Conservation (phyloP, 345 rosid genomes). For the Citrus maxima region DNA sequence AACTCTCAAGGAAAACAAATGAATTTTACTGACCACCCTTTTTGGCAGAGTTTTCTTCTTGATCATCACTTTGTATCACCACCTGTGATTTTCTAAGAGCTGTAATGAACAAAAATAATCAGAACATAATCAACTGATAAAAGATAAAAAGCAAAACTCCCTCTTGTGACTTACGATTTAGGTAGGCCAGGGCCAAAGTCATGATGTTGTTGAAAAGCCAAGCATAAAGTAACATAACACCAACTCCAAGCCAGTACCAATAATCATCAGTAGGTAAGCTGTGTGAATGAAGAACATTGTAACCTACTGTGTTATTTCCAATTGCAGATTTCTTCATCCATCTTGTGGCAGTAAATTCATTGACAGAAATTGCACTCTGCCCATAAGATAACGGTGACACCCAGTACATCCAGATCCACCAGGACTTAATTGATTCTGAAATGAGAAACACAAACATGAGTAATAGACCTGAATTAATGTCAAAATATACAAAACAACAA, state of each 20-base stretch:
- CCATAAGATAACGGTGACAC: constrained; percentile 78
- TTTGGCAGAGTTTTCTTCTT: constrained; percentile 26
- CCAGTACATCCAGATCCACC: constrained; percentile 96
- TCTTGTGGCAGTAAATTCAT: constrained; percentile 77
- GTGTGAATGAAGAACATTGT: constrained; percentile 50
- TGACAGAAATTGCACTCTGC: constrained; percentile 73
- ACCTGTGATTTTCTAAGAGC: constrained; percentile 56
- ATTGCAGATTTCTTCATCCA: constrained; percentile 65
- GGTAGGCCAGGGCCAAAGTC: constrained; percentile 68
- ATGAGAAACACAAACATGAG: constrained; percentile 2
- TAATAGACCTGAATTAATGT: background rate
- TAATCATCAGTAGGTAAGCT: constrained; percentile 43
- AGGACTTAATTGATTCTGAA: constrained; percentile 65
- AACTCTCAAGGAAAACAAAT: background rate
- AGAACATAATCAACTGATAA: background rate
- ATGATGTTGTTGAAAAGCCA: constrained; percentile 62
- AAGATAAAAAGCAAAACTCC: background rate
- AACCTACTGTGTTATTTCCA: constrained; percentile 50
- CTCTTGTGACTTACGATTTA: constrained; percentile 57
- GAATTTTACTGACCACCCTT: constrained; percentile 26
- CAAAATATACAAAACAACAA: background rate
- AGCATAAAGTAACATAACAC: constrained; percentile 52
- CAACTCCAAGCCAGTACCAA: constrained; percentile 93
- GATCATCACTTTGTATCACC: constrained; percentile 35
- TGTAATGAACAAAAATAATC: constrained; percentile 25